Evolutionary conservation across 768 basidiomycete genomes (phyloP).

Genomic region (Mycena galericulata): DNA sequence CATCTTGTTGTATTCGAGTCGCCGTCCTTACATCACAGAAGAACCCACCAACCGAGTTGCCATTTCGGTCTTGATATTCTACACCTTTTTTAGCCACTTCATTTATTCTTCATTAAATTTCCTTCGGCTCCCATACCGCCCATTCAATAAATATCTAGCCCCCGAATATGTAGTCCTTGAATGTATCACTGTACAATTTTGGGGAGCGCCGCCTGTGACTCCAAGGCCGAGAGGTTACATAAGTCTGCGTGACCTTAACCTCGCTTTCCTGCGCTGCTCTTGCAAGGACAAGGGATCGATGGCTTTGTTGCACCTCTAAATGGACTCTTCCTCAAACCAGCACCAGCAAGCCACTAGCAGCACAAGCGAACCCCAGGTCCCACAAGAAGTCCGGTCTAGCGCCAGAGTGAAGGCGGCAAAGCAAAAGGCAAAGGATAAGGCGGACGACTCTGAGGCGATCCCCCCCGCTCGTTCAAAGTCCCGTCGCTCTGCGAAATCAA

Average conservation of each 20-base stretch:
- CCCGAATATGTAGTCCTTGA: no score
- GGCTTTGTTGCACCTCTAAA: slow-evolving; percentile 91
- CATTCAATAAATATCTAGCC: no score
- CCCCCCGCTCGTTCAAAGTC: slow-evolving; percentile 51
- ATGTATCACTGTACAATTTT: no score
- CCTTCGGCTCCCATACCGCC: no score
- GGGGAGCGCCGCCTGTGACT: no score
- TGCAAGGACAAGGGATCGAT: slow-evolving; percentile 66
- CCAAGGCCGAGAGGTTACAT: not conserved
- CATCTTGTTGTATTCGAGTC: no score
- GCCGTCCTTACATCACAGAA: no score
- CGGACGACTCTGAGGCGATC: slow-evolving; percentile 56
- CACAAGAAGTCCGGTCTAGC: slow-evolving; percentile 71
- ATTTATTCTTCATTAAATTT: no score
- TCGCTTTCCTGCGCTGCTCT: slow-evolving; percentile 21
- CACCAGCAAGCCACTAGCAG: slow-evolving; percentile 78
- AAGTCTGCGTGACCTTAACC: slow-evolving; percentile 19
- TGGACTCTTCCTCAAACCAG: slow-evolving; percentile 87
- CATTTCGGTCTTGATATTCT: no score
- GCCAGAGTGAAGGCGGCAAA: slow-evolving; percentile 82
- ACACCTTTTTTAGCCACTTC: no score
- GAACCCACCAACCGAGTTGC: no score
- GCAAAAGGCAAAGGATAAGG: slow-evolving; percentile 73
- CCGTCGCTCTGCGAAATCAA: slow-evolving; percentile 73
- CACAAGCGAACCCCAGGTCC: slow-evolving; percentile 66